A percentile compares a stretch with the other conserved stretches of the same genome.
Conservation (phyloP, 2,329 filamentous ascomycete species). For the Alternaria angustiovoidea region DNA sequence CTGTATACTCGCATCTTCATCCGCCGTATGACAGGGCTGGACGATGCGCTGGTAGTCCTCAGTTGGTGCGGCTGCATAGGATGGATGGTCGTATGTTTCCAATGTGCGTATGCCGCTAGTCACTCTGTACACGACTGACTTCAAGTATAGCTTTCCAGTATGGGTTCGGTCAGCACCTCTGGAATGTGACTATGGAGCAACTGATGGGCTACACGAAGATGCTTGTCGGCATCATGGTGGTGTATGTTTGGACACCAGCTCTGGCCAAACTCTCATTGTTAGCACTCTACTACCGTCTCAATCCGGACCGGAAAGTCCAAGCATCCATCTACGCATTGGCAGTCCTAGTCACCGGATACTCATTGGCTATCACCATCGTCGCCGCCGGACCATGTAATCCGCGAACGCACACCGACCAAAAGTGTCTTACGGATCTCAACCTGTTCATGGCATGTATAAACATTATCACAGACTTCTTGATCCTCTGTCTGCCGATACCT, state of each 20-base stretch:
- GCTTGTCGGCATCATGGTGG: slow-evolving; percentile 24
- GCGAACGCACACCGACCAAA: slow-evolving; percentile 16
- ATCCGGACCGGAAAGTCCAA: slow-evolving; percentile 18
- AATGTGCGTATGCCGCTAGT: slow-evolving; percentile 6
- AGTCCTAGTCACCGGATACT: slow-evolving; percentile 26
- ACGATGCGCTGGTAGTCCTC: slow-evolving; percentile 22
- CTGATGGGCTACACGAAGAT: slow-evolving; percentile 18
- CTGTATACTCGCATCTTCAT: slow-evolving; percentile 29
- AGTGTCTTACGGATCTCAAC: slow-evolving; percentile 27
- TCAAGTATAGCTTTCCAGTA: slow-evolving; percentile 22
- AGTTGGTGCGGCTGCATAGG: slow-evolving; percentile 28
- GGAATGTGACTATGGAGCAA: slow-evolving; percentile 24
- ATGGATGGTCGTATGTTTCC: slow-evolving; percentile 23
- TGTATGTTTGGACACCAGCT: slow-evolving; percentile 33
- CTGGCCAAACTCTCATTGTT: slow-evolving; percentile 32
- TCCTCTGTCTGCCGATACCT: slow-evolving; percentile 40
- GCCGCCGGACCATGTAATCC: slow-evolving; percentile 30
- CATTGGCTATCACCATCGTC: slow-evolving; percentile 27
- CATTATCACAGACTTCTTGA: slow-evolving; percentile 47
- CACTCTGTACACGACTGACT: slow-evolving; percentile 5
- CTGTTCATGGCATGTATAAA: slow-evolving; percentile 39
- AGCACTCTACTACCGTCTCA: slow-evolving; percentile 30
- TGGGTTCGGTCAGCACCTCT: slow-evolving; percentile 29
- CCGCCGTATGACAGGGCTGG: slow-evolving; percentile 17
- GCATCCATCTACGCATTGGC: slow-evolving; percentile 22